Percentiles rank a stretch among this genome's conserved stretches.
These are phyloP conservation scores for Exophiala alcalophila DNA, from an alignment of 2,329 filamentous ascomycete genomes.

Conservation along the genomic window DNA sequence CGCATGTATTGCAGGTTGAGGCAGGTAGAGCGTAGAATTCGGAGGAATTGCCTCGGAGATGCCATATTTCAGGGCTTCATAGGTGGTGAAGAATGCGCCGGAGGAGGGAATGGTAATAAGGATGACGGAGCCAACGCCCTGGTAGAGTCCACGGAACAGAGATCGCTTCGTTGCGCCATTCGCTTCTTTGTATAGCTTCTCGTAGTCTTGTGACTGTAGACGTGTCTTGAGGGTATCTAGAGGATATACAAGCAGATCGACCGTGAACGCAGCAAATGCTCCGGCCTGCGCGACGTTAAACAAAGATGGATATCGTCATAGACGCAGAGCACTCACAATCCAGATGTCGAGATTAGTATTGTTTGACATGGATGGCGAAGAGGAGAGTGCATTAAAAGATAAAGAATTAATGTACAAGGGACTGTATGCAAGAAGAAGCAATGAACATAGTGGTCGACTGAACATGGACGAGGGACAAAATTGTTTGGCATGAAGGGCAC, in stretches of 20 bases:
- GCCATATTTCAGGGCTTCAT: constrained; percentile 70
- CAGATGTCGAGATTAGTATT: constrained; percentile 57
- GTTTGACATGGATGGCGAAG: constrained; percentile 40
- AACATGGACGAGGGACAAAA: constrained; percentile 6
- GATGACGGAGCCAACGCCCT: constrained; percentile 81
- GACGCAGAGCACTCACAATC: constrained; percentile 45
- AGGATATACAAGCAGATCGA: constrained; percentile 82
- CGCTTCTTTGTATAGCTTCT: constrained; percentile 56
- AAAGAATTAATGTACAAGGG: constrained; percentile 10
- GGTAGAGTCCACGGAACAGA: constrained; percentile 73
- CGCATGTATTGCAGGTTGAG: constrained; percentile 68
- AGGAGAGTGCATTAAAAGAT: background rate
- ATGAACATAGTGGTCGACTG: background rate
- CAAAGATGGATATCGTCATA: background rate
- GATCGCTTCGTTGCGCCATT: constrained; percentile 43
- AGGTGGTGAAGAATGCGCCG: constrained; percentile 85
- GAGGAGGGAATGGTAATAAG: constrained; percentile 86
- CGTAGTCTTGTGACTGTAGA: constrained; percentile 74
- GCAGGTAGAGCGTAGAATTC: constrained; percentile 47
- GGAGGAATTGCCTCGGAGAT: constrained; percentile 54
- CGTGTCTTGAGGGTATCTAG: constrained; percentile 88
- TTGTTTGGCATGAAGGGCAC: too few relatives aligned
- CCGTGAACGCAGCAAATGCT: constrained; percentile 77
- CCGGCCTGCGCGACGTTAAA: constrained; percentile 60
- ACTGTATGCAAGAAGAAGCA: constrained; percentile 1